Percentiles rank a stretch among this genome's conserved stretches.
These are phyloP conservation scores for Naematelia encephala DNA, from an alignment of 768 basidiomycete genomes.

Conservation along the genomic window DNA sequence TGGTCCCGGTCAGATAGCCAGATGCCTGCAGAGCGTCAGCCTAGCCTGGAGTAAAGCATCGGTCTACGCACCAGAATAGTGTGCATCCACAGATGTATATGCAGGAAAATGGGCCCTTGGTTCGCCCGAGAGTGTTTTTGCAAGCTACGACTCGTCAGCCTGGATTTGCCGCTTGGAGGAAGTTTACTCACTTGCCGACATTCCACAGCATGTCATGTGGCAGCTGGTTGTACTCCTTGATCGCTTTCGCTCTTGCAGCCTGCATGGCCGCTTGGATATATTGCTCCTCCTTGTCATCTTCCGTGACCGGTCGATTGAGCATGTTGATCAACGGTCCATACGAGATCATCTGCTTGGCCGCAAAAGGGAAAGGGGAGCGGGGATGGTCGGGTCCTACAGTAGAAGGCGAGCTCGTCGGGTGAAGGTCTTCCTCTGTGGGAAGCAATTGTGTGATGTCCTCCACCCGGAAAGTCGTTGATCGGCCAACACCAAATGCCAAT, in stretches of 20 bases:
- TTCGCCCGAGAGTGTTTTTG: slow-evolving; percentile 22
- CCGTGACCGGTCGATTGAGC: slow-evolving; percentile 14
- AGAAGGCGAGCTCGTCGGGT: neutral
- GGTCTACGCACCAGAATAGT: slow-evolving; percentile 24
- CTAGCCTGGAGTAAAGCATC: neutral
- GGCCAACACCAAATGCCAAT: slow-evolving; percentile 27
- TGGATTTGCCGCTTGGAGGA: neutral
- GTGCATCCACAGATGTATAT: slow-evolving; percentile 41
- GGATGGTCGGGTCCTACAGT: neutral
- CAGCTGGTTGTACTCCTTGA: slow-evolving; percentile 23
- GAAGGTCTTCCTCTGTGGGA: slow-evolving; percentile 25
- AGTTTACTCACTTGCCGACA: slow-evolving; percentile 28
- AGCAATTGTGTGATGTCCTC: slow-evolving; percentile 33
- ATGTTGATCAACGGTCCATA: slow-evolving; percentile 32
- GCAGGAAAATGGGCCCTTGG: slow-evolving; percentile 26
- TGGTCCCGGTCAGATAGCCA: slow-evolving; percentile 11
- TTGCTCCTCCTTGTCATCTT: slow-evolving; percentile 1
- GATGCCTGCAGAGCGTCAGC: slow-evolving; percentile 10
- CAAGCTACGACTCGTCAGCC: slow-evolving; percentile 15
- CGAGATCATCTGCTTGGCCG: slow-evolving; percentile 25
- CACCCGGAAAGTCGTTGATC: slow-evolving; percentile 24
- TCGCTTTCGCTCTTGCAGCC: slow-evolving; percentile 8
- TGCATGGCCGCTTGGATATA: slow-evolving; percentile 5
- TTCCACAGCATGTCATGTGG: slow-evolving; percentile 32
- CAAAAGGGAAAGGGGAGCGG: slow-evolving; percentile 25